Conservation (phyloP, 2,329 filamentous ascomycete species). For the Apiospora koreana region DNA sequence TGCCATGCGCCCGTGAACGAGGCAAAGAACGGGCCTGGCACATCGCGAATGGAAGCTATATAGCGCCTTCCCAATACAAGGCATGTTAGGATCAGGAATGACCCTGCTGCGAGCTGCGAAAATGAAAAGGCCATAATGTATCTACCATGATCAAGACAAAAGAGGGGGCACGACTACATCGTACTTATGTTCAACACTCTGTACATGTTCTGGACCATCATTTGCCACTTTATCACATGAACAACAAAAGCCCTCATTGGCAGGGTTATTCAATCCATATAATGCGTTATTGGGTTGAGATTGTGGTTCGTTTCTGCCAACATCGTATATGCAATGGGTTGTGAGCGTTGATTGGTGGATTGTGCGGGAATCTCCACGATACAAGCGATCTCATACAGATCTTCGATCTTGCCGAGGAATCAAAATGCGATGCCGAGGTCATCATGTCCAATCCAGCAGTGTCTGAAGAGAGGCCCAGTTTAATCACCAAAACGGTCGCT, state of each 20-base stretch:
- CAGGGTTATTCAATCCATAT: not conserved
- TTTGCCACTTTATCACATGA: not conserved
- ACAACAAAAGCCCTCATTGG: not conserved
- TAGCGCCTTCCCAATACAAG: conserved; percentile 18
- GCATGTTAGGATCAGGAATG: not conserved
- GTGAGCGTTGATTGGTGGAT: not conserved
- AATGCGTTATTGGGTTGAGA: not conserved
- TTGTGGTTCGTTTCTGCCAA: not conserved
- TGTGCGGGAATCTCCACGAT: not conserved
- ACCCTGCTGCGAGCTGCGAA: not conserved
- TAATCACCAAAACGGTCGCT: too few species aligned
- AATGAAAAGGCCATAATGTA: not conserved
- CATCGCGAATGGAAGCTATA: conserved; percentile 21
- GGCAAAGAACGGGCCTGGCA: conserved; percentile 43
- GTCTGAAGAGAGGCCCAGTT: too few species aligned
- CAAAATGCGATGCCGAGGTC: not conserved
- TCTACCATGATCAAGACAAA: too few species aligned
- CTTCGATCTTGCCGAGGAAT: not conserved
- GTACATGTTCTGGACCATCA: not conserved
- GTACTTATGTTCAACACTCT: not conserved
- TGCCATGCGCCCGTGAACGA: conserved; percentile 43
- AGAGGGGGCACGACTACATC: not conserved
- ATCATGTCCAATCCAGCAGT: too few species aligned
- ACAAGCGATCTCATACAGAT: not conserved
- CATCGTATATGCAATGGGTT: not conserved